phyloP scores from a whole-genome alignment of 2,329 filamentous ascomycete genomes.

The Sporothrix dimorphospora region DNA sequence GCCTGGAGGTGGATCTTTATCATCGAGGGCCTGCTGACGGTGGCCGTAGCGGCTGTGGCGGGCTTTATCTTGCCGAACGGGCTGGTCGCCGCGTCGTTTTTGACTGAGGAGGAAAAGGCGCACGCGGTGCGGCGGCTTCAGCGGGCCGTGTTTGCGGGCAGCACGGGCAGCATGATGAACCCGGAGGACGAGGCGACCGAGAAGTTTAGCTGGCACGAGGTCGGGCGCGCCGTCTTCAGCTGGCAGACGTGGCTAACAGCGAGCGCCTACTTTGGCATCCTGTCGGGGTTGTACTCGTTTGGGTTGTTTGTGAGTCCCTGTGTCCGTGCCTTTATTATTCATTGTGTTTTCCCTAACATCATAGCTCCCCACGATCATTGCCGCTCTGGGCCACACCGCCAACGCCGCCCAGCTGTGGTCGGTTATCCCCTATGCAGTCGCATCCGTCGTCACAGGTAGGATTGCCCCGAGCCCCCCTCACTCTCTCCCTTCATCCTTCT shows the following conservation, averaged over 20 bases:
- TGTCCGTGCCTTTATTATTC: too few relatives aligned
- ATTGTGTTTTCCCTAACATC: neutral
- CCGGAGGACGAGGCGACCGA: constrained; percentile 43
- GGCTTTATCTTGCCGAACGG: constrained; percentile 60
- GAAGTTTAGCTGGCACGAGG: constrained; percentile 63
- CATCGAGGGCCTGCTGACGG: constrained; percentile 62
- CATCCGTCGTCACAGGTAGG: constrained; percentile 57
- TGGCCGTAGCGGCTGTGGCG: constrained; percentile 55
- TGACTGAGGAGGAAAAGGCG: constrained; percentile 55
- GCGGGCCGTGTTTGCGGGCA: neutral
- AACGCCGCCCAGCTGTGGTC: constrained; percentile 65
- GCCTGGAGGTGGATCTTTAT: constrained; percentile 67
- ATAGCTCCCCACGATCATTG: constrained; percentile 66
- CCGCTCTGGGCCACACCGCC: constrained; percentile 56
- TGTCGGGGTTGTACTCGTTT: constrained; percentile 64
- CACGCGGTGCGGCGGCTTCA: constrained; percentile 51
- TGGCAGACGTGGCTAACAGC: constrained; percentile 66
- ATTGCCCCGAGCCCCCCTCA: neutral
- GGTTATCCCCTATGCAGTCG: constrained; percentile 66
- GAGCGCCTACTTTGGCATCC: constrained; percentile 62
- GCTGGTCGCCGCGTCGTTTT: constrained; percentile 56
- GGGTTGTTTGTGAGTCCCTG: constrained; percentile 58
- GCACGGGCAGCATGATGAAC: neutral
- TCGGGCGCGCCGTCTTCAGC: constrained; percentile 62
- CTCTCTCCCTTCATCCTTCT: neutral